Percentiles rank a stretch among this genome's conserved stretches.
Conservation (phyloP, 164 flowering plant species). For the Nymphaea colorata region DNA sequence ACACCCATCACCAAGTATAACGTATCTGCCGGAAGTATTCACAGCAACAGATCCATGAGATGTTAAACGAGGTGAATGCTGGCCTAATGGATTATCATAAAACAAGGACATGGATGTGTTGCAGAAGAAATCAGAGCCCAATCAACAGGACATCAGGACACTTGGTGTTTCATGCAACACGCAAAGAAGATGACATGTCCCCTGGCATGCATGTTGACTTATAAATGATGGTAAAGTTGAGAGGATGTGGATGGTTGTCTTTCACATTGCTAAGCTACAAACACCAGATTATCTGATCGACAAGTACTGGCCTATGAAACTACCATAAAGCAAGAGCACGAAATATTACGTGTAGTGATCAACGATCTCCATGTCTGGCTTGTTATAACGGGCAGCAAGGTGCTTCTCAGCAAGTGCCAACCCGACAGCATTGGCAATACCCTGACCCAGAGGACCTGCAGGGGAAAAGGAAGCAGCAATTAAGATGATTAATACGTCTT, state of each 20-base stretch:
- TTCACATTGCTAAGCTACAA: no score
- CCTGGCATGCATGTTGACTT: no score
- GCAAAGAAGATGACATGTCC: no score
- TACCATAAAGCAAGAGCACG: not conserved
- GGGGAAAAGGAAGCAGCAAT: not conserved
- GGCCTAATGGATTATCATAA: not conserved
- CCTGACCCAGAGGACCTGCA: slow-evolving; percentile 98
- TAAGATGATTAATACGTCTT: not conserved
- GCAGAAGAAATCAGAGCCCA: no score
- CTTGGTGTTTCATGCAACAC: no score
- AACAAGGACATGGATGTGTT: no score
- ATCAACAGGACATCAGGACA: no score
- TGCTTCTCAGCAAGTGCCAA: slow-evolving; percentile 97
- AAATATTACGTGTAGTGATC: slow-evolving; percentile 97
- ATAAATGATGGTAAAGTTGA: no score
- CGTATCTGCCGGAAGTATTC: slow-evolving; percentile 31
- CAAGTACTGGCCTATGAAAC: no score
- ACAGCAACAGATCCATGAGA: not conserved
- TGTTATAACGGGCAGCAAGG: slow-evolving; percentile 93
- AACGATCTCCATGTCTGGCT: slow-evolving; percentile 73
- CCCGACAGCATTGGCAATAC: slow-evolving; percentile 93
- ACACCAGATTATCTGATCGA: no score
- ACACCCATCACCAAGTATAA: slow-evolving; percentile 90
- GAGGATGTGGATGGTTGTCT: no score
- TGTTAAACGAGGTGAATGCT: not conserved